Conservation (phyloP, 2,329 filamentous ascomycete species). For the Plenodomus lindquistii region DNA sequence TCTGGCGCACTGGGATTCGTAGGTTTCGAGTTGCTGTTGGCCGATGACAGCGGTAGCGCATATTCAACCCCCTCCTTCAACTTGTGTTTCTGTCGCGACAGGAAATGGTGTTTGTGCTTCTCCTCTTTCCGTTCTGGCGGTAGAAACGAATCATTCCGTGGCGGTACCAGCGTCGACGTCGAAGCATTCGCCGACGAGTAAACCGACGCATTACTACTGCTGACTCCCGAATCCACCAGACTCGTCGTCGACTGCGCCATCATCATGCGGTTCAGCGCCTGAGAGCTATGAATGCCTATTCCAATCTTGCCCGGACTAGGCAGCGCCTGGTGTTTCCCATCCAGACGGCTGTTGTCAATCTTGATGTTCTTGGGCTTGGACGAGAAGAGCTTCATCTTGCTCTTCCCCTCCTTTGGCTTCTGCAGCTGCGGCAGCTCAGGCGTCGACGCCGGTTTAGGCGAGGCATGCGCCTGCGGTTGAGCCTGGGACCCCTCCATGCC, state of each 20-base stretch:
- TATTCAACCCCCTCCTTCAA: conserved; percentile 70
- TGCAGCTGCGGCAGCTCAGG: conserved; percentile 57
- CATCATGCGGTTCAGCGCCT: conserved; percentile 64
- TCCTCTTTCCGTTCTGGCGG: conserved; percentile 67
- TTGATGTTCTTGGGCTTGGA: conserved; percentile 72
- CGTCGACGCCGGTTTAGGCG: conserved; percentile 36
- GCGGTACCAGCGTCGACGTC: conserved; percentile 72
- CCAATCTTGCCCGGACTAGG: conserved; percentile 70
- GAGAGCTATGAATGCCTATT: conserved; percentile 66
- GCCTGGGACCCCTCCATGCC: conserved; percentile 29
- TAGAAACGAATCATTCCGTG: conserved; percentile 43
- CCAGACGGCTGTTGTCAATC: conserved; percentile 67
- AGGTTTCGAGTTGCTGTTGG: conserved; percentile 74
- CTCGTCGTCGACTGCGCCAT: conserved; percentile 72
- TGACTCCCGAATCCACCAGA: conserved; percentile 62
- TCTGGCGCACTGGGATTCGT: conserved; percentile 75
- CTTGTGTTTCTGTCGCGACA: conserved; percentile 79
- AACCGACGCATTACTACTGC: conserved; percentile 63
- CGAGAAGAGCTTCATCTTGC: conserved; percentile 81
- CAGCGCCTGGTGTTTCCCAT: conserved; percentile 64
- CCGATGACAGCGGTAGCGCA: conserved; percentile 73
- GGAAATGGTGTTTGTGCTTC: conserved; percentile 74
- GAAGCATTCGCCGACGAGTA: conserved; percentile 79
- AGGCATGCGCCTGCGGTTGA: conserved; percentile 26
- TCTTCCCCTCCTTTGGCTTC: conserved; percentile 67